These are phyloP conservation scores for Alloteropsis angusta DNA, from an alignment of 202 grass and related monocot genomes.

Conservation along the genomic window DNA sequence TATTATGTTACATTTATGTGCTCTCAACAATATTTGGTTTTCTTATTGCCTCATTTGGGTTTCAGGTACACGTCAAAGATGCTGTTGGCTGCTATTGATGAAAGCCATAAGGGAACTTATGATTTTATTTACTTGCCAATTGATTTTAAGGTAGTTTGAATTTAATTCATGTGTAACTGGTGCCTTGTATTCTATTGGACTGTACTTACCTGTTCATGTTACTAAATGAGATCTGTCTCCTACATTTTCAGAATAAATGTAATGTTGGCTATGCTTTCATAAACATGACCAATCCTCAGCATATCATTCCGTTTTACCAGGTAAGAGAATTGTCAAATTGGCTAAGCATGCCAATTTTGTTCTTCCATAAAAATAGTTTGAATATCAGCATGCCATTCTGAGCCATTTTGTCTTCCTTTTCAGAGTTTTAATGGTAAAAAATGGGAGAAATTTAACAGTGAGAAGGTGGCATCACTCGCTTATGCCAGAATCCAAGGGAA, in stretches of 20 bases:
- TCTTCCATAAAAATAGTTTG: slow-evolving; percentile 7
- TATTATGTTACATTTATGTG: slow-evolving; percentile 1
- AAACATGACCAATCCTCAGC: slow-evolving; percentile 83
- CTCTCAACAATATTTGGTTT: neutral
- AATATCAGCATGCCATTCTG: slow-evolving; percentile 18
- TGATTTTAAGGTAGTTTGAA: slow-evolving; percentile 83
- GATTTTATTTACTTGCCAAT: slow-evolving; percentile 96
- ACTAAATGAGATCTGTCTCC: slow-evolving; percentile 2
- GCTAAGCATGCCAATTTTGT: neutral
- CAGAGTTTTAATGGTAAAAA: slow-evolving; percentile 93
- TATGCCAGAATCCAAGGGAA: slow-evolving; percentile 98
- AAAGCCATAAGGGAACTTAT: slow-evolving; percentile 78
- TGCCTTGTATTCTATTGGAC: neutral
- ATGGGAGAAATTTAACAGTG: slow-evolving; percentile 98
- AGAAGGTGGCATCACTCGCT: slow-evolving; percentile 96
- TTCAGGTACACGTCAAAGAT: slow-evolving; percentile 97
- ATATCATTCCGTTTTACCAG: slow-evolving; percentile 91
- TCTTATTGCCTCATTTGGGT: neutral
- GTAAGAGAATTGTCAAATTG: slow-evolving; percentile 25
- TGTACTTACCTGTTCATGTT: neutral
- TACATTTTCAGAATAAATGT: slow-evolving; percentile 85
- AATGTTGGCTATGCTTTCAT: slow-evolving; percentile 98
- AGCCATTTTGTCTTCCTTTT: slow-evolving; percentile 10
- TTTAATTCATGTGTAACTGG: too few relatives aligned
- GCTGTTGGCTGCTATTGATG: slow-evolving; percentile 92